Conservation (phyloP, 805 yeast species). For the Myxozyma vanderwaltii region DNA sequence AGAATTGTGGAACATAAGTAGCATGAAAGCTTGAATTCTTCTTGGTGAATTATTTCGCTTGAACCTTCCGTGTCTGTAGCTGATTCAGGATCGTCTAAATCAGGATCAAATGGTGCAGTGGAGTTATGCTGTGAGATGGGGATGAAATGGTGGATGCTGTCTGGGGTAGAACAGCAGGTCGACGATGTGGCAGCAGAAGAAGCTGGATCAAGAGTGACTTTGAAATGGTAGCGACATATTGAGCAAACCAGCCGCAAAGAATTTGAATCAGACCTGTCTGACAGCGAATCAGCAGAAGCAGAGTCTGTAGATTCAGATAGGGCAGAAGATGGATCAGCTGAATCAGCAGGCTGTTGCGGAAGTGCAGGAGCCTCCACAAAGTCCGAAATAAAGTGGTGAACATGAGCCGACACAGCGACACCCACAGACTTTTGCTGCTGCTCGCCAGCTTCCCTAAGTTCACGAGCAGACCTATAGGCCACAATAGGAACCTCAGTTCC, state of each 20-base stretch:
- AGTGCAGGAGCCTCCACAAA: neutral
- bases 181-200: neutral
- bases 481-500: neutral
- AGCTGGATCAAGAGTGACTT: slow-evolving; percentile 1
- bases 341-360: no score
- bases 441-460: neutral
- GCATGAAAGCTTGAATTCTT: slow-evolving; percentile 16
- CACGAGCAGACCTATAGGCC: slow-evolving; percentile 4
- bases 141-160: slow-evolving; percentile 25
- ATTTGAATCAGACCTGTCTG: neutral
- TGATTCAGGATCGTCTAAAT: neutral
- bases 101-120: neutral
- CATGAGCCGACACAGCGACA: slow-evolving; percentile 23
- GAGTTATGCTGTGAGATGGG: slow-evolving; percentile 5
- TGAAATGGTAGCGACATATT: slow-evolving; percentile 25
- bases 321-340: no score
- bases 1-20: slow-evolving; percentile 12
- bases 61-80: neutral
- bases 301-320: no score
- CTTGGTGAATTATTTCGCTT: neutral
- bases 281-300: neutral
- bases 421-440: neutral
- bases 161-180: slow-evolving; percentile 12
- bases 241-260: slow-evolving; percentile 15
- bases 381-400: slow-evolving; percentile 22